Base-by-base conservation (phyloP, 257 asterid species). In the Plantago elongata region DNA sequence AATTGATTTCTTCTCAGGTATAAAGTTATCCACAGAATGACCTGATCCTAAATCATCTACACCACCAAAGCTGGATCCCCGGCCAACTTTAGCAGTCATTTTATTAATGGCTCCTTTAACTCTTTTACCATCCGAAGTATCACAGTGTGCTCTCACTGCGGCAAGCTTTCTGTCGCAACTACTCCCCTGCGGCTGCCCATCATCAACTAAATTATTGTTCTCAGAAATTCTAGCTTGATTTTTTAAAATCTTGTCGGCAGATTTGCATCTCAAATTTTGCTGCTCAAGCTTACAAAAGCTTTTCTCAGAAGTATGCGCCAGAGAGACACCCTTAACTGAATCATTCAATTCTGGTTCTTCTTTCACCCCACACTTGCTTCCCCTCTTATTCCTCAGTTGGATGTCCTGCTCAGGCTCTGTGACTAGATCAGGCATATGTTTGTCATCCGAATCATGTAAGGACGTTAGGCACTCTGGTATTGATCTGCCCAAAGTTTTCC, bases 1-100 rank as follows among this genome's bases (percentile, higher is more conserved):
- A 66, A 77, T 82, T 7, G 68, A 60, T 65, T 76, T 84, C 67
- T 75, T 83, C 65, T 79, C 81, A 63, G 58, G 44, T 57, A 80
- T 52, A 14, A 69, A 57, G 75, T 70, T 78, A 70, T 73, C 78
- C 60, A 59, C 51, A 14, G 72, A 62, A 54, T 9, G 73, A 62
- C 74, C 51, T 65, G 38, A 64, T 65, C 60, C 65, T 46, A 62
- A 57, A 44, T 69, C 78, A 66, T 72, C 71, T 13, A 59, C 76
- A 64, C 66, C 79, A 63, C 63, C 69, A 52, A 78, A 72, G 54
- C 65, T n/a, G 45, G 74, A 70, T 72, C 45, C 51, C 50, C 9
- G 65, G 57, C 68, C 72, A 77, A 51, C 57, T 67, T 74, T 79
- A 70, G 46, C 60, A 37, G 64, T 62, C 60, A 54, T 45, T 45